Percentiles rank a stretch among this genome's conserved stretches.
Conservation (phyloP, 2,329 filamentous ascomycete species). For the Sphaerulina vaccinii region DNA sequence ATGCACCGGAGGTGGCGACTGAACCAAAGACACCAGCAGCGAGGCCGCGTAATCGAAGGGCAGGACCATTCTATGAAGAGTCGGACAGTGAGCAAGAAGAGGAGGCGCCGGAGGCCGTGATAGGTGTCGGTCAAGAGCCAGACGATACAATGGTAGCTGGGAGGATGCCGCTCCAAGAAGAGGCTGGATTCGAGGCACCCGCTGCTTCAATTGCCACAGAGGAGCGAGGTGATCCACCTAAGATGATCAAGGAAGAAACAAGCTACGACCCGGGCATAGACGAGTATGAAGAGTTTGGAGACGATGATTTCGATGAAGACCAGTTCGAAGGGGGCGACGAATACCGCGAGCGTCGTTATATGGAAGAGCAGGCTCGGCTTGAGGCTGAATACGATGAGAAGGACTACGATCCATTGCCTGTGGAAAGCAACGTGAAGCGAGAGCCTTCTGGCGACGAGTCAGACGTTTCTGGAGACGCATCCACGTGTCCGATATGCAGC, state of each 20-base stretch:
- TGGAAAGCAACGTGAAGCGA: constrained; percentile 17
- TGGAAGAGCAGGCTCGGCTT: constrained; percentile 66
- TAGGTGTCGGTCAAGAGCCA: constrained; percentile 17
- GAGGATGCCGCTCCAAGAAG: constrained; percentile 15
- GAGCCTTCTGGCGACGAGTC: constrained; percentile 1
- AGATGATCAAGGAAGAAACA: constrained; percentile 50
- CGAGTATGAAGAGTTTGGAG: constrained; percentile 53
- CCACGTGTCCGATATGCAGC: constrained; percentile 75
- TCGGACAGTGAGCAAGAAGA: constrained; percentile 59
- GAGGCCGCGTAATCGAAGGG: neutral
- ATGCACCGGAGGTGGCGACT: constrained; percentile 27
- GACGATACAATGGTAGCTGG: constrained; percentile 15
- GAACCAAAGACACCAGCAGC: neutral
- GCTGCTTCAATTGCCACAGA: neutral
- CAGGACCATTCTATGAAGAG: constrained; percentile 69
- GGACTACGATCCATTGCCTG: constrained; percentile 30
- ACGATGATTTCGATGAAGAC: constrained; percentile 61
- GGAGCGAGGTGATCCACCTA: constrained; percentile 11
- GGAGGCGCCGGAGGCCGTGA: constrained; percentile 29
- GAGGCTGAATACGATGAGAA: constrained; percentile 54
- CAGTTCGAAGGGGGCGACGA: constrained; percentile 56
- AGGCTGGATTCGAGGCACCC: neutral
- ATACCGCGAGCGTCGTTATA: constrained; percentile 59
- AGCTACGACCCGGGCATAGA: constrained; percentile 48
- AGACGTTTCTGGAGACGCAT: constrained; percentile 31